Percentiles rank a stretch among this genome's conserved stretches.
Conservation (phyloP, 148 eudicot genomes). For the Chenopodium quinoa region DNA sequence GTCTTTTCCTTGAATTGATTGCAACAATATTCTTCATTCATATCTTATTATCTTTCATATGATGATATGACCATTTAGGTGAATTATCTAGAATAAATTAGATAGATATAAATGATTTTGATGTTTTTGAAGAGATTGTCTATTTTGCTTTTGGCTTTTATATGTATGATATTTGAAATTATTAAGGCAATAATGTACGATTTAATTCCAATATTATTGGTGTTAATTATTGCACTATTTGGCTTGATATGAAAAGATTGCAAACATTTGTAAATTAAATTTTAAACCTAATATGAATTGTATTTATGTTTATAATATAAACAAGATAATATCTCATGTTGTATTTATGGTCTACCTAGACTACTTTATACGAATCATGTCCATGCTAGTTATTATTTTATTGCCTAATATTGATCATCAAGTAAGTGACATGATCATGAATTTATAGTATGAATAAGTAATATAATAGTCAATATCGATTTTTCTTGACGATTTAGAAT, state of each 20-base stretch:
- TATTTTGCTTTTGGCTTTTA: background rate
- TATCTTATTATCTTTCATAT: background rate
- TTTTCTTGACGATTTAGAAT: no score
- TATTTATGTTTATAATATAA: no score
- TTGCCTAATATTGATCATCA: no score
- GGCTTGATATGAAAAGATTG: background rate
- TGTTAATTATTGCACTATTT: background rate
- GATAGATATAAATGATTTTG: background rate
- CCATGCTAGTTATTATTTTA: no score
- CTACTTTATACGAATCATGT: no score
- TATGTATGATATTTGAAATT: background rate
- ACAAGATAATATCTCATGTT: no score
- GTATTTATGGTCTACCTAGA: no score
- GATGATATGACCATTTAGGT: background rate
- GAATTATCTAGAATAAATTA: background rate
- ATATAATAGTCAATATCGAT: no score
- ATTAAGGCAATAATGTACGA: background rate
- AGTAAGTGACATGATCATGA: no score
- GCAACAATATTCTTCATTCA: background rate
- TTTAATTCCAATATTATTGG: background rate
- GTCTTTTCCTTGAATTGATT: slow-evolving; percentile 1
- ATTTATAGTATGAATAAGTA: no score
- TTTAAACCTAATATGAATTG: background rate
- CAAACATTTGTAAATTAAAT: background rate
- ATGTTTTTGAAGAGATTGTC: background rate